A percentile compares a stretch with the other conserved stretches of the same genome.
phyloP scores from a whole-genome alignment of 1,284 basidiomycete genomes.

The Rhizopogon hawkerae region DNA sequence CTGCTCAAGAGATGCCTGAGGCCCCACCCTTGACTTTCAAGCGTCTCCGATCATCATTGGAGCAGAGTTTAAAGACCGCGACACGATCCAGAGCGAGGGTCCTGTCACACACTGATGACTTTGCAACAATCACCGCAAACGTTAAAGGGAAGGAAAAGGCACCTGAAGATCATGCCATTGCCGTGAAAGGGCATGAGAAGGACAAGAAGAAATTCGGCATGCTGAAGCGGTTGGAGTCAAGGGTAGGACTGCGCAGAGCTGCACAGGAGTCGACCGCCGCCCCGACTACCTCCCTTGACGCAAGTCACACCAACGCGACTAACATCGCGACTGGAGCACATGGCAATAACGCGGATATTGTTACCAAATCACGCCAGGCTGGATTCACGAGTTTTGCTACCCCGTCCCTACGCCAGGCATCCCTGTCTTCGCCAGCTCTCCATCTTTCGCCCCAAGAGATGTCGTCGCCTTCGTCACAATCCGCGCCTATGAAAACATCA shows the following conservation, averaged over 20 bases:
- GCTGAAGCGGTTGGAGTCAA: conserved; percentile 37
- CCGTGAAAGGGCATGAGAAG: conserved; percentile 20
- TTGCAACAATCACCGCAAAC: conserved; percentile 37
- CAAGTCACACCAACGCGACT: conserved; percentile 24
- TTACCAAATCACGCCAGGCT: conserved; percentile 36
- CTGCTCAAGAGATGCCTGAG: conserved; percentile 25
- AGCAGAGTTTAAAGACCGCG: conserved; percentile 55
- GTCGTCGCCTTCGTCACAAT: conserved; percentile 43
- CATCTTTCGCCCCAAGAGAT: conserved; percentile 48
- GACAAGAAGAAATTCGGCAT: conserved; percentile 31
- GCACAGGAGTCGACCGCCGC: conserved; percentile 40
- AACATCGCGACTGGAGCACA: conserved; percentile 14
- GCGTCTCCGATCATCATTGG: conserved; percentile 56
- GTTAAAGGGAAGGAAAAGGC: conserved; percentile 37
- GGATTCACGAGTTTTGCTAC: conserved; percentile 51
- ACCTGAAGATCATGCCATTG: conserved; percentile 25
- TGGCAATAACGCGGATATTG: conserved; percentile 25
- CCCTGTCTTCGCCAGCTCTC: conserved; percentile 63
- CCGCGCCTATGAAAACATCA: conserved; percentile 40
- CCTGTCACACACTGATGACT: conserved; percentile 30
- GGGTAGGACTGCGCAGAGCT: conserved; percentile 45
- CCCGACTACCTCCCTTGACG: conserved; percentile 27
- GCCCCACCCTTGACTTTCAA: conserved; percentile 47
- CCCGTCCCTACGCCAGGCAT: conserved; percentile 58
- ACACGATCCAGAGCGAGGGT: conserved; percentile 40